Base-by-base conservation (phyloP, 2,329 filamentous ascomycete genomes). In the Pezicula radicicola region DNA sequence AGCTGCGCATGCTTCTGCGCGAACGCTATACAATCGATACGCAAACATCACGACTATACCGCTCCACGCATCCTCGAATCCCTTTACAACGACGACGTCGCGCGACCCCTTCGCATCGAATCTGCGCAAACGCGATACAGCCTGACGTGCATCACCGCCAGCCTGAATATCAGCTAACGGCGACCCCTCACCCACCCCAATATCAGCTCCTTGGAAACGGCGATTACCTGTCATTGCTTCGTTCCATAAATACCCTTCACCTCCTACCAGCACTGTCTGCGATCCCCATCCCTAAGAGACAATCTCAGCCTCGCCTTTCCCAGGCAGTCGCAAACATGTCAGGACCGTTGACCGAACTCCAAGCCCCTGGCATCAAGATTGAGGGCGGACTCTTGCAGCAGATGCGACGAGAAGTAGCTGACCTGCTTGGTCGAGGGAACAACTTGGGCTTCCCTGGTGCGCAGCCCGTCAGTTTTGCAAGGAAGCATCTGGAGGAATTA, bases 401-500 rank as follows among this genome's bases (percentile, higher is more conserved):
- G 16, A 83, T 96, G 70, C 87, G 88, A 54, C 75, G 76, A 54
- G 87, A 91, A 66, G 89, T 96, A 53, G 88, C 89, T 25, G 66
- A 77, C 6, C 78, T 97, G 42, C 81, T 99, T n/a, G 78, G 80
- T 16, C 82, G 91, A 61, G 30, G 30, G 30, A 77, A 78, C 48
- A 84, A 82, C 59, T 72, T 75, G 21, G 78, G 73, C 58, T 99
- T 99, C 62, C 92, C 94, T 1, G 94, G 85, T 64, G 93, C 94
- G 48, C 94, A 99, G 70, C 94, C 94, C 13, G 92, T 99, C 58
- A 96, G 90, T 65, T 99, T 99, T 68, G 79, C 89, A 50, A 79
- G 87, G 52, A 79, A 83, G 62, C 94, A 99, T 70, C 72, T 97
- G 9, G 75, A 84, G n/a, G 91, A 95, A 72, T 80, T 99, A 35